Conservation (phyloP, 768 basidiomycete species). For the Trametes coccinea region DNA sequence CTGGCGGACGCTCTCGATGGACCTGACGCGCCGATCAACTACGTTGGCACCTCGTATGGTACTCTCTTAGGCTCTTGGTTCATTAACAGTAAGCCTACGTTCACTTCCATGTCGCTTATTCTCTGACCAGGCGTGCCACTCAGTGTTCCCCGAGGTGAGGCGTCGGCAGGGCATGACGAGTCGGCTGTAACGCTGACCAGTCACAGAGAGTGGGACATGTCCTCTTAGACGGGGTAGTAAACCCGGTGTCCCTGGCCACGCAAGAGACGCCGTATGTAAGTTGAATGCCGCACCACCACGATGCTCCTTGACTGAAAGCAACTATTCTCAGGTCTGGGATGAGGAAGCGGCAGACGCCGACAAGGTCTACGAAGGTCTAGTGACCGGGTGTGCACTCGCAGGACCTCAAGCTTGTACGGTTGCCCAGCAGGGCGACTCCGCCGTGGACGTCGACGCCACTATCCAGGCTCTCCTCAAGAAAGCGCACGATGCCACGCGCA, state of each 20-base stretch:
- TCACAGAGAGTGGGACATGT: constrained; percentile 16
- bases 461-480: constrained; percentile 6
- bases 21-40: constrained; percentile 8
- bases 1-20: constrained; percentile 21
- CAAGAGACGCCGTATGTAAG: not conserved
- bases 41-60: constrained; percentile 13
- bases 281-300: not conserved
- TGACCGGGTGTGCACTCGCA: constrained; percentile 14
- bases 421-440: not conserved
- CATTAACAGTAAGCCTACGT: constrained; percentile 12
- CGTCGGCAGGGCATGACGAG: too few relatives aligned
- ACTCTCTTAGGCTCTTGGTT: constrained; percentile 12
- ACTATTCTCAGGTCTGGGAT: too few relatives aligned
- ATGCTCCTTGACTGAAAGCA: not conserved
- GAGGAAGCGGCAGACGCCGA: constrained; percentile 1
- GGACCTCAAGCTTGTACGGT: constrained; percentile 9
- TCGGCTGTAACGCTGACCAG: not conserved
- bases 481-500: constrained; percentile 9
- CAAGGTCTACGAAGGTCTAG: constrained; percentile 7
- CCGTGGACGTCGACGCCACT: constrained; percentile 4
- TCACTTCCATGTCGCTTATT: too few relatives aligned
- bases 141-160: constrained; percentile 20
- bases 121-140: not conserved
- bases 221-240: constrained; percentile 13
- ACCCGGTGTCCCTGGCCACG: not conserved